Conservation (phyloP, 164 flowering plant species). For the Piper longum region DNA sequence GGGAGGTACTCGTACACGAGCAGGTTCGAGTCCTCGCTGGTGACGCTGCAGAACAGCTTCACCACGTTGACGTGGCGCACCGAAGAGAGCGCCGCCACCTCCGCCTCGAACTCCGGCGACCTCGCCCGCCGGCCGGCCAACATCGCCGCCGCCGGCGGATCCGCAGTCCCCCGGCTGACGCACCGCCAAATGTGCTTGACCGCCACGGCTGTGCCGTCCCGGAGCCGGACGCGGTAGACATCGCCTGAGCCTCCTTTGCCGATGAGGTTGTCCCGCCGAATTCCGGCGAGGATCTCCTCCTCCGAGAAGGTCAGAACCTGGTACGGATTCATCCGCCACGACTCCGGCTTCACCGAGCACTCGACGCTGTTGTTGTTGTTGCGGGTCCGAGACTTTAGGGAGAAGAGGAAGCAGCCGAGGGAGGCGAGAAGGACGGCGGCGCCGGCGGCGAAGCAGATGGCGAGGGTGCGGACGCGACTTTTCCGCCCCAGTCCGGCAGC, state of each 20-base stretch:
- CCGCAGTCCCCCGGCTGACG: slow-evolving; percentile 4
- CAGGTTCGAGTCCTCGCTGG: slow-evolving; percentile 49
- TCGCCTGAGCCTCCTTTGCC: slow-evolving; percentile 84
- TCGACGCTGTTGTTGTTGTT: slow-evolving; percentile 13
- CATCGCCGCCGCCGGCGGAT: slow-evolving; percentile 10
- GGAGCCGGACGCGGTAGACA: slow-evolving; percentile 43
- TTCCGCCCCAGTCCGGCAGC: slow-evolving; percentile 19
- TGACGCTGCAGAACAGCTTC: slow-evolving; percentile 60
- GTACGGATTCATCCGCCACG: slow-evolving; percentile 74
- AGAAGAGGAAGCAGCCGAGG: slow-evolving; percentile 18
- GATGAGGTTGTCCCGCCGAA: slow-evolving; percentile 56
- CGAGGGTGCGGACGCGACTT: slow-evolving; percentile 14
- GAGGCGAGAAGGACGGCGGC: slow-evolving; percentile 12
- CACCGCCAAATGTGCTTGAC: slow-evolving; percentile 60
- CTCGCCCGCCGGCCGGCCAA: slow-evolving; percentile 18
- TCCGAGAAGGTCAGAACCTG: slow-evolving; percentile 52
- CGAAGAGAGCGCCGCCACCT: slow-evolving; percentile 54
- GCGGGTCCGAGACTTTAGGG: slow-evolving; percentile 16
- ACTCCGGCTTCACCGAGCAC: slow-evolving; percentile 34
- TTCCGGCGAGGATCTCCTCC: slow-evolving; percentile 52
- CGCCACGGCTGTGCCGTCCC: slow-evolving; percentile 38
- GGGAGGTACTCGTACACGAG: slow-evolving; percentile 69
- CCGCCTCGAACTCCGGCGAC: slow-evolving; percentile 50
- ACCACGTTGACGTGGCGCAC: slow-evolving; percentile 73
- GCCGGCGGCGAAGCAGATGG: slow-evolving; percentile 28